These are phyloP conservation scores for Phialophora macrospora DNA, from an alignment of 2,329 filamentous ascomycete genomes.

Conservation along the genomic window DNA sequence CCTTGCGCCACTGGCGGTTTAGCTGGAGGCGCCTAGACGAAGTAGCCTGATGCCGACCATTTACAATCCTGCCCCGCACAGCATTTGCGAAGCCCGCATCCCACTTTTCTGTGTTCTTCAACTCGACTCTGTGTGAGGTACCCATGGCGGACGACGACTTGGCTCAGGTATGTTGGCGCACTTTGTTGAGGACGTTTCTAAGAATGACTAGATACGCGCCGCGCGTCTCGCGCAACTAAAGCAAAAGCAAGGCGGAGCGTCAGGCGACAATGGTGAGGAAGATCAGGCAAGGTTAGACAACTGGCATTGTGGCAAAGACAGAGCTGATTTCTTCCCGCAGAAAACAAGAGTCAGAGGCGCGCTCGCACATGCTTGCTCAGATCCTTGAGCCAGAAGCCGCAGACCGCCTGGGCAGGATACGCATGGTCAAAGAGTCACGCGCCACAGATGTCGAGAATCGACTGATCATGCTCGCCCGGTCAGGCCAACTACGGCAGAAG, in stretches of 20 bases:
- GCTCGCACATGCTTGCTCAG: slow-evolving; percentile 78
- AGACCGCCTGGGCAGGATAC: slow-evolving; percentile 90
- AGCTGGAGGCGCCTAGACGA: slow-evolving; percentile 3
- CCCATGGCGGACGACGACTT: slow-evolving; percentile 69
- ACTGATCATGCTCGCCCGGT: slow-evolving; percentile 86
- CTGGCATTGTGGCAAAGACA: neutral
- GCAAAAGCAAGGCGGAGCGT: slow-evolving; percentile 64
- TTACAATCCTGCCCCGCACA: slow-evolving; percentile 22
- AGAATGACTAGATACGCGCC: slow-evolving; percentile 72
- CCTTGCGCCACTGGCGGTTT: slow-evolving; percentile 9
- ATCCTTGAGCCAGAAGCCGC: slow-evolving; percentile 94
- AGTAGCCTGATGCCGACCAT: slow-evolving; percentile 4
- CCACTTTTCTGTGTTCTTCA: neutral
- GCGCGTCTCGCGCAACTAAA: slow-evolving; percentile 94
- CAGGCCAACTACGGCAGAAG: slow-evolving; percentile 82
- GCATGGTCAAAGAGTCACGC: slow-evolving; percentile 90
- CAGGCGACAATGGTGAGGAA: slow-evolving; percentile 59
- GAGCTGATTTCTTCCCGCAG: slow-evolving; percentile 37
- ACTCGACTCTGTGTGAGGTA: neutral
- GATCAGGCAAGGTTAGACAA: slow-evolving; percentile 67
- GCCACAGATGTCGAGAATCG: slow-evolving; percentile 90
- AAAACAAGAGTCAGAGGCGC: slow-evolving; percentile 67
- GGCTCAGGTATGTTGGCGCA: slow-evolving; percentile 58
- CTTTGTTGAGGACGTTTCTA: neutral
- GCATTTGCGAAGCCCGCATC: slow-evolving; percentile 8